Evolutionary conservation across 1,284 basidiomycete genomes (phyloP).

Genomic region (Cutaneotrichosporon cavernicola): DNA sequence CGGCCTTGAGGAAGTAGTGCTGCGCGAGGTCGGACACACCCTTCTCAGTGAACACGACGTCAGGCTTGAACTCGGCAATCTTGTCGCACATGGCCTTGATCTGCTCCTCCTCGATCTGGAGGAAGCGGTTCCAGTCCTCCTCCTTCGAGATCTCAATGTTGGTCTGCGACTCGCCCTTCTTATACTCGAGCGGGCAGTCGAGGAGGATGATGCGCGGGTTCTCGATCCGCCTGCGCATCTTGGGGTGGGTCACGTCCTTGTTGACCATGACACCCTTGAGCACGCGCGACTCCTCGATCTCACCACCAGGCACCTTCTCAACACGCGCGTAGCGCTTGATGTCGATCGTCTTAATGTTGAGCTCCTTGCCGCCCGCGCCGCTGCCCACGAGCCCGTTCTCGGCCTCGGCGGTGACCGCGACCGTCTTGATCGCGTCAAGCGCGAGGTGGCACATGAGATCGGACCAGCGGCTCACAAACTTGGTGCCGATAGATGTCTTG

Average conservation of each 20-base stretch:
- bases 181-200: slow-evolving; percentile 97
- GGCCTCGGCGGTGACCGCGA: slow-evolving; percentile 59
- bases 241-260: slow-evolving; percentile 98
- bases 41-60: slow-evolving; percentile 95
- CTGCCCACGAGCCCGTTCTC: slow-evolving; percentile 55
- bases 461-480: slow-evolving; percentile 94
- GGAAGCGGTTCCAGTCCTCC: slow-evolving; percentile 86
- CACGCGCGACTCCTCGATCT: slow-evolving; percentile 89
- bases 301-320: slow-evolving; percentile 95
- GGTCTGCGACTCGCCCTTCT: slow-evolving; percentile 97
- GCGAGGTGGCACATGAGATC: slow-evolving; percentile 97
- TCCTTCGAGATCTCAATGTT: slow-evolving; percentile 98
- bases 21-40: slow-evolving; percentile 95
- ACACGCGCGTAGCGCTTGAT: slow-evolving; percentile 97
- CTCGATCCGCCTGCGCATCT: slow-evolving; percentile 88
- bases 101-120: slow-evolving; percentile 97
- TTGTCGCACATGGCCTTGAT: slow-evolving; percentile 84
- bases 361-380: slow-evolving; percentile 27
- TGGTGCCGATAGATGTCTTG: slow-evolving; percentile 99
- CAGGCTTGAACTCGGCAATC: slow-evolving; percentile 91
- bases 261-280: slow-evolving; percentile 93
- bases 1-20: slow-evolving; percentile 82
- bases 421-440: slow-evolving; percentile 84
- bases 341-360: slow-evolving; percentile 79
- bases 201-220: slow-evolving; percentile 87